phyloP scores from a whole-genome alignment of 768 basidiomycete genomes.

The Boletellus ananiceps region DNA sequence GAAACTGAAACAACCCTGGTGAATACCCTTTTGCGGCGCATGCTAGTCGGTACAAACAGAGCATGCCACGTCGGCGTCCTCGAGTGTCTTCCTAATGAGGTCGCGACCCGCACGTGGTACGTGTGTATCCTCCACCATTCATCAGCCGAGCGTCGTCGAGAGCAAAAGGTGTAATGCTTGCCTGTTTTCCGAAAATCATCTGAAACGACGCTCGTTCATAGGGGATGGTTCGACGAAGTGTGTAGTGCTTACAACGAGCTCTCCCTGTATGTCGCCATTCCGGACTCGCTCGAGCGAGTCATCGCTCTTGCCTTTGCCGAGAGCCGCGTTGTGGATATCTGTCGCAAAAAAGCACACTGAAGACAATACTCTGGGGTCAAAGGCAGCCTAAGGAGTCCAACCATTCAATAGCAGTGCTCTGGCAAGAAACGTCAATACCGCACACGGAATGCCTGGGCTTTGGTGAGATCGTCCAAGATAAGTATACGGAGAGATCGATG shows the following conservation, averaged over 20 bases:
- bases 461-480: not conserved
- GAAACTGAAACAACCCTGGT: slow-evolving; percentile 48
- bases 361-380: slow-evolving; percentile 77
- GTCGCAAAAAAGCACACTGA: slow-evolving; percentile 95
- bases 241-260: slow-evolving; percentile 63
- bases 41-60: slow-evolving; percentile 50
- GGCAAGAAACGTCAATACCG: slow-evolving; percentile 6
- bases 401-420: not conserved
- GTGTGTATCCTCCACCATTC: slow-evolving; percentile 69
- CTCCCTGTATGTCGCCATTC: slow-evolving; percentile 81
- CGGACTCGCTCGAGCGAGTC: slow-evolving; percentile 71
- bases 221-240: not conserved
- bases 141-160: not conserved
- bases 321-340: slow-evolving; percentile 82
- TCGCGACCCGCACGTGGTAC: slow-evolving; percentile 85
- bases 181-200: slow-evolving; percentile 97
- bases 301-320: slow-evolving; percentile 82
- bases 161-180: slow-evolving; percentile 20
- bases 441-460: slow-evolving; percentile 49
- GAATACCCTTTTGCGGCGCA: slow-evolving; percentile 1
- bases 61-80: slow-evolving; percentile 68
- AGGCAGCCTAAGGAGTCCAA: slow-evolving; percentile 59
- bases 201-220: slow-evolving; percentile 26
- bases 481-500: slow-evolving; percentile 17
- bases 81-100: slow-evolving; percentile 75